phyloP scores from a whole-genome alignment of 1,284 basidiomycete genomes.

The Ceratobasidium sp. region DNA sequence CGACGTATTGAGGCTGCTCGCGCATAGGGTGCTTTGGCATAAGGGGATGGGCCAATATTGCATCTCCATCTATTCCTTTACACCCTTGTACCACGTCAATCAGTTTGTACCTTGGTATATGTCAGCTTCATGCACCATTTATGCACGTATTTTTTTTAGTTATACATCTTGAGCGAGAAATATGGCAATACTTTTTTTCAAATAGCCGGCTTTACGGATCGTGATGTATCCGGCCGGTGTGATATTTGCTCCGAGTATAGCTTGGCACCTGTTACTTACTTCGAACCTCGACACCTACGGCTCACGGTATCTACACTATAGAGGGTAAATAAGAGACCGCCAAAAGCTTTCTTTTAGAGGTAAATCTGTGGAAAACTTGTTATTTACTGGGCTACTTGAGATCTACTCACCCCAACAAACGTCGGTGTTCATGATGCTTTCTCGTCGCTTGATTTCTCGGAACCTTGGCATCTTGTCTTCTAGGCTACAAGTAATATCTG shows the following conservation, averaged over 20 bases:
- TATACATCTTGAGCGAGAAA: constrained; percentile 2
- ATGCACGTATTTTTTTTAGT: constrained; percentile 34
- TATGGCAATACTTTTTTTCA: no score
- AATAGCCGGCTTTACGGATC: not conserved
- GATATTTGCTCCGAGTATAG: not conserved
- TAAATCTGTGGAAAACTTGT: no score
- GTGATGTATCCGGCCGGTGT: not conserved
- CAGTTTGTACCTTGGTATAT: constrained; percentile 28
- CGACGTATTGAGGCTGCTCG: constrained; percentile 85
- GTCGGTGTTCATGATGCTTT: constrained; percentile 11
- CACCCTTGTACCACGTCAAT: constrained; percentile 28
- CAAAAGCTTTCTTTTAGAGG: no score
- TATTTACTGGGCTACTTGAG: no score
- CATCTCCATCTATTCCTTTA: constrained; percentile 19
- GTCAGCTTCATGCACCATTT: constrained; percentile 40
- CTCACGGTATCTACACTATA: no score
- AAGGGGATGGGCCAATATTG: constrained; percentile 19
- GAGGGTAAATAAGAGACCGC: no score
- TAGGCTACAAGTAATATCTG: not conserved
- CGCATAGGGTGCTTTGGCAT: constrained; percentile 33
- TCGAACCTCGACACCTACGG: constrained; percentile 2
- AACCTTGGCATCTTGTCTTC: not conserved
- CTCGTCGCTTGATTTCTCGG: constrained; percentile 9
- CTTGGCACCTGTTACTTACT: not conserved
- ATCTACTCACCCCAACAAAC: no score